phyloP scores from a whole-genome alignment of 768 basidiomycete genomes.

The Terana coerulea region DNA sequence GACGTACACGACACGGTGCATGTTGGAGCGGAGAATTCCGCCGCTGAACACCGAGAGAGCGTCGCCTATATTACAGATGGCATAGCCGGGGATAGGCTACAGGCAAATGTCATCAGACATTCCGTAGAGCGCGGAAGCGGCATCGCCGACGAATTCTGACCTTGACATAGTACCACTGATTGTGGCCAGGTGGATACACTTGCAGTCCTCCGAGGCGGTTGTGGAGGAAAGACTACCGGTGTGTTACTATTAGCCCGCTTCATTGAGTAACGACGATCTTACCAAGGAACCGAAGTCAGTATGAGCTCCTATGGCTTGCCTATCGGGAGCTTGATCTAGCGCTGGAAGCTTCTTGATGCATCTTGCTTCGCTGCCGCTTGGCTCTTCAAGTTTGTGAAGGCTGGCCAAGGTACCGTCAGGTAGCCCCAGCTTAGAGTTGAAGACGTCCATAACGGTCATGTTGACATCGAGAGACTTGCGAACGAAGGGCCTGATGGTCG shows the following conservation, averaged over 20 bases:
- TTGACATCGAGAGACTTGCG: slow-evolving; percentile 24
- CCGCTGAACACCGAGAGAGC: slow-evolving; percentile 60
- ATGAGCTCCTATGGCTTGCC: slow-evolving; percentile 31
- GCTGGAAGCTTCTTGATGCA: slow-evolving; percentile 31
- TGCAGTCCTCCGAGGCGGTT: slow-evolving; percentile 68
- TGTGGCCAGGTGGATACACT: slow-evolving; percentile 54
- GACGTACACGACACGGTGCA: slow-evolving; percentile 55
- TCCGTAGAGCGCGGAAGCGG: too few relatives aligned
- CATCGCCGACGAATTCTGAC: too few relatives aligned
- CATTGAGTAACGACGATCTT: neutral
- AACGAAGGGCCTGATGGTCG: slow-evolving; percentile 23
- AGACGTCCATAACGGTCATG: slow-evolving; percentile 22
- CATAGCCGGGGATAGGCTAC: slow-evolving; percentile 31
- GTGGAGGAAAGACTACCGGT: slow-evolving; percentile 58
- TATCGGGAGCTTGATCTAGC: slow-evolving; percentile 19
- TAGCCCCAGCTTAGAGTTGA: slow-evolving; percentile 28
- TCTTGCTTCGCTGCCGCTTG: slow-evolving; percentile 30
- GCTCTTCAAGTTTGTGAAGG: slow-evolving; percentile 25
- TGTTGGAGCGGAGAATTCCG: slow-evolving; percentile 61
- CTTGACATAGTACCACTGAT: slow-evolving; percentile 68
- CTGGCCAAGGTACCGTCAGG: slow-evolving; percentile 23
- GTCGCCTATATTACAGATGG: slow-evolving; percentile 42
- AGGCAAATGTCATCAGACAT: neutral
- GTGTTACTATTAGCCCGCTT: neutral
- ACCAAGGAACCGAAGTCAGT: slow-evolving; percentile 36